Conservation (phyloP, 2,329 filamentous ascomycete genomes). For the Allantophomopsis cytisporea region DNA sequence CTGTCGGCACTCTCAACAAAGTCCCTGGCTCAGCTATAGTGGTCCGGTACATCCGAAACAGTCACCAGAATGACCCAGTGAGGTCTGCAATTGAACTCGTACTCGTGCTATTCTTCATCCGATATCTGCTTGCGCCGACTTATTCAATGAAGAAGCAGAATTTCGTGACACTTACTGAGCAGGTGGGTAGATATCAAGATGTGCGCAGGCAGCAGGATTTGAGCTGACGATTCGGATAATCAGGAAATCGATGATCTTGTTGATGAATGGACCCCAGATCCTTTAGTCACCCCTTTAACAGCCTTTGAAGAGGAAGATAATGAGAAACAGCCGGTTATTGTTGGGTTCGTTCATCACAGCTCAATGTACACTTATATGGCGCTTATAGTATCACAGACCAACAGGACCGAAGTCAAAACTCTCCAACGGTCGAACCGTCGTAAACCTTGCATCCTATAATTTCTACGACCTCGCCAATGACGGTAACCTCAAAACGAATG, state of each 20-base stretch:
- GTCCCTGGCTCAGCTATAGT: slow-evolving; percentile 90
- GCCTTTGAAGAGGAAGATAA: slow-evolving; percentile 66
- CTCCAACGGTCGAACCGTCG: slow-evolving; percentile 79
- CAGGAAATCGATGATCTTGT: slow-evolving; percentile 92
- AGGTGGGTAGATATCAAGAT: slow-evolving; percentile 26
- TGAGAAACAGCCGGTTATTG: slow-evolving; percentile 76
- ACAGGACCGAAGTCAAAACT: slow-evolving; percentile 86
- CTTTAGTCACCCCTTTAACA: slow-evolving; percentile 64
- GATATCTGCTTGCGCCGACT: slow-evolving; percentile 81
- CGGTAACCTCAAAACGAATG: slow-evolving; percentile 86
- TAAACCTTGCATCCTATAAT: slow-evolving; percentile 89
- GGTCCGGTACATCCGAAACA: slow-evolving; percentile 89
- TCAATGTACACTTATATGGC: not conserved
- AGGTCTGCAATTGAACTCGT: slow-evolving; percentile 88
- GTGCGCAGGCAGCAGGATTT: not conserved
- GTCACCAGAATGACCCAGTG: slow-evolving; percentile 94
- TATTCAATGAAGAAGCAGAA: slow-evolving; percentile 88
- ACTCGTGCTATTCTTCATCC: slow-evolving; percentile 86
- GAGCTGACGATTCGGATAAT: not conserved
- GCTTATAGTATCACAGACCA: slow-evolving; percentile 36
- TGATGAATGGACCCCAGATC: slow-evolving; percentile 92
- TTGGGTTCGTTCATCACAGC: slow-evolving; percentile 46
- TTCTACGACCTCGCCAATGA: slow-evolving; percentile 96
- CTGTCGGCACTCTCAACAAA: slow-evolving; percentile 59
- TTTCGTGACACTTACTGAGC: slow-evolving; percentile 78